Percentiles rank a stretch among this genome's conserved stretches.
phyloP scores from a whole-genome alignment of 1,284 basidiomycete genomes.

The Rhodotorula mucilaginosa region DNA sequence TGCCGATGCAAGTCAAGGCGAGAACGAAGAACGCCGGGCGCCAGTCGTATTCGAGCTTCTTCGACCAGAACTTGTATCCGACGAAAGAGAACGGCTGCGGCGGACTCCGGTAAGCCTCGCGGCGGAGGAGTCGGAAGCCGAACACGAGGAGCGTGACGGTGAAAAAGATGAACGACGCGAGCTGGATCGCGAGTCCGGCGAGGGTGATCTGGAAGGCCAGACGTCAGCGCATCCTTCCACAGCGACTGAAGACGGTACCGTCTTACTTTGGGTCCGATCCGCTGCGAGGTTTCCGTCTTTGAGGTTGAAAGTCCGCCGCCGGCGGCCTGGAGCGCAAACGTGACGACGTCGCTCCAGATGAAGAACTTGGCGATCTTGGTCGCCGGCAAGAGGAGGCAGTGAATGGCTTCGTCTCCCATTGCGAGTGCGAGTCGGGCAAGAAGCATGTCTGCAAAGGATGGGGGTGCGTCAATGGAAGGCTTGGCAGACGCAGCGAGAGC shows the following conservation, averaged over 20 bases:
- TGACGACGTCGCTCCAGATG: constrained; percentile 42
- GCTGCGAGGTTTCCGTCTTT: background rate
- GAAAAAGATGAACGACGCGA: constrained; percentile 36
- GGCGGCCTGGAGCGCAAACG: constrained; percentile 42
- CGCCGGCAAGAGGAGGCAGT: constrained; percentile 25
- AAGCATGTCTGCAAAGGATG: constrained; percentile 7
- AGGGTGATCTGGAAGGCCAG: constrained; percentile 18
- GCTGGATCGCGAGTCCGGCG: constrained; percentile 35
- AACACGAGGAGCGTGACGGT: constrained; percentile 33
- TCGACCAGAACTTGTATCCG: constrained; percentile 10
- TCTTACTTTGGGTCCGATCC: background rate
- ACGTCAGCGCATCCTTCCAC: background rate
- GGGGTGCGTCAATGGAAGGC: background rate
- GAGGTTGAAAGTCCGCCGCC: constrained; percentile 32
- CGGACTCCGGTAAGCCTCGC: constrained; percentile 3
- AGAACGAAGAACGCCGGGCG: constrained; percentile 18
- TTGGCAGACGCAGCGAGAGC: background rate
- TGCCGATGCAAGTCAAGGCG: constrained; percentile 21
- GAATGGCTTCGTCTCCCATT: constrained; percentile 11
- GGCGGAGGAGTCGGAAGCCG: background rate
- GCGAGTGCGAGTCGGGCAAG: constrained; percentile 17
- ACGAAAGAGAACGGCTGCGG: background rate
- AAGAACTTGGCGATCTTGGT: constrained; percentile 40
- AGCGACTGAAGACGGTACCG: fast-evolving
- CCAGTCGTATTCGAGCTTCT: constrained; percentile 18